These are phyloP conservation scores for Suillus subalutaceus DNA, from an alignment of 768 basidiomycete species.

Conservation along the genomic window DNA sequence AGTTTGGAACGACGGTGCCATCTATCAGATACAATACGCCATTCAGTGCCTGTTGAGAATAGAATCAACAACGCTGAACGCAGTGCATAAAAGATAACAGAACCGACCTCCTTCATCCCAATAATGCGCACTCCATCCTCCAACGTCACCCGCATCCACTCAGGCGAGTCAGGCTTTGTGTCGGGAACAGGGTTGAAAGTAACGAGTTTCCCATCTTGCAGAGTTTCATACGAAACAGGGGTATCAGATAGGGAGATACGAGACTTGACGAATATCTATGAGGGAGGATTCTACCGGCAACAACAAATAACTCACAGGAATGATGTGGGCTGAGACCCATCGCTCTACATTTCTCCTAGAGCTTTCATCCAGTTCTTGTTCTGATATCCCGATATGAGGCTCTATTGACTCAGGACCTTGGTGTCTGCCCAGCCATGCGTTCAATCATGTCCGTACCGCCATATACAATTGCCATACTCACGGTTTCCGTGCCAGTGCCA, in stretches of 20 bases:
- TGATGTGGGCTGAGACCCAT: conserved; percentile 84
- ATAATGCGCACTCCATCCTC: conserved; percentile 59
- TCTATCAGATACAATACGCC: neutral
- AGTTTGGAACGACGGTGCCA: conserved; percentile 1
- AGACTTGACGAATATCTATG: conserved; percentile 28
- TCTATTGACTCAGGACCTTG: conserved; percentile 49
- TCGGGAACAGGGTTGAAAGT: conserved; percentile 44
- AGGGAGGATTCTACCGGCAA: neutral
- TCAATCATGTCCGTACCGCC: neutral
- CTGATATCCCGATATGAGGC: conserved; percentile 58
- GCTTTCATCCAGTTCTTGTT: conserved; percentile 62
- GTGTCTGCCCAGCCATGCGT: conserved; percentile 47
- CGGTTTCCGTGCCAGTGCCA: conserved; percentile 82
- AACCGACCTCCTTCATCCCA: conserved; percentile 61
- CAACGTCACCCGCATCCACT: conserved; percentile 63
- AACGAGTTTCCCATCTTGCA: conserved; percentile 61
- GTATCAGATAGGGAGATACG: conserved; percentile 46
- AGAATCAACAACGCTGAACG: conserved; percentile 1
- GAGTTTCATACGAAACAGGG: conserved; percentile 53
- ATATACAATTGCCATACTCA: conserved; percentile 42
- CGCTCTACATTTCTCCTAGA: conserved; percentile 70
- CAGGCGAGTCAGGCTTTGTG: conserved; percentile 41
- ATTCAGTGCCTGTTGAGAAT: conserved; percentile 37
- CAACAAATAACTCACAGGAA: conserved; percentile 55
- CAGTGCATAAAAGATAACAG: neutral